Base-by-base conservation (phyloP, 176 grass and related monocot genomes). In the Oryza glaberrima region DNA sequence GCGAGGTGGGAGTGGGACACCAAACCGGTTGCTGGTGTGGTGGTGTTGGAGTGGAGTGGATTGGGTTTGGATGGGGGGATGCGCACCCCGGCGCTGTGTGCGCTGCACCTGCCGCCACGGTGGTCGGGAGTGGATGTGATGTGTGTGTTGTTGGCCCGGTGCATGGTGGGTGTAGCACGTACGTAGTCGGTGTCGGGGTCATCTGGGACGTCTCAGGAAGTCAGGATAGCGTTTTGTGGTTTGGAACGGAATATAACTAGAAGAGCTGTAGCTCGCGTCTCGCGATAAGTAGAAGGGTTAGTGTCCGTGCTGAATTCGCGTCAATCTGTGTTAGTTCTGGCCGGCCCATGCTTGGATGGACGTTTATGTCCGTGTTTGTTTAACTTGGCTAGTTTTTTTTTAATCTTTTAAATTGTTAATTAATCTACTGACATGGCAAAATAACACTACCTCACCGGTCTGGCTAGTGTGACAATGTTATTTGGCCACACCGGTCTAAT, bases 171-270 rank as follows among this genome's bases (percentile, higher is more conserved):
- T 38, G 41, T 43, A 9, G 41, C 9, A 9, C 22, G 16, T 60
- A 78, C 54, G 35, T 64, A 3, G 40, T 11, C 17, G 36, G 36
- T 28, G 4, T 41, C 67, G 20, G 20, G 76, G 46, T 11, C 60
- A 38, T 81, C 67, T 67, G 9, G 40, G 49, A 11, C 26, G 13
- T 56, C 40, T 14, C 7, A 23, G 26, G 26, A 26, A 26, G 26
- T 26, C 26, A 26, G 9, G 25, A 74, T 52, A 34, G 44, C 49
- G 6, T 43, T 45, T 84, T 49, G 87, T 13, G 69, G 25, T 84
- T 88, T 88, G 76, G 81, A 79, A 25, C 44, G 48, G 70, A 75
- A 68, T 73, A 56, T n/a, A 52, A 7, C 17, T 10, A n/a, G 6
- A 20, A 0, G 49, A 1, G 49, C 0, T 51, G 49, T 49, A 26